Evolutionary conservation across 805 yeast genomes (phyloP).

Genomic region (Kodamaea kaohsiungensis): DNA sequence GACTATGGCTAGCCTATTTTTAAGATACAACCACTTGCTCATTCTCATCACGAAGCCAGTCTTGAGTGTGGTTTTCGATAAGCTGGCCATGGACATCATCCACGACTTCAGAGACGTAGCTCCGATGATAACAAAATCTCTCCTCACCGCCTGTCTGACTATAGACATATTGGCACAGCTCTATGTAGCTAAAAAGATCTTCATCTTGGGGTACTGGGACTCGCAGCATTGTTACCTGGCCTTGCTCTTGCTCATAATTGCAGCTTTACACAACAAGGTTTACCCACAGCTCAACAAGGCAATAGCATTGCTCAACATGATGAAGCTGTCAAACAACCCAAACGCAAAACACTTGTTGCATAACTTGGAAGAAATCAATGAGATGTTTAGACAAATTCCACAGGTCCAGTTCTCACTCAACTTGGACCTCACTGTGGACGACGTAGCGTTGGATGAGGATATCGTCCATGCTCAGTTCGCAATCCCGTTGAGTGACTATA

Average conservation of each 20-base stretch:
- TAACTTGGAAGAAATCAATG: slow-evolving; percentile 29
- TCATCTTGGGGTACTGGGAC: slow-evolving; percentile 42
- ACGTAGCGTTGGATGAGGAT: background rate
- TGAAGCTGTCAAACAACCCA: slow-evolving; percentile 37
- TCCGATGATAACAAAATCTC: slow-evolving; percentile 28
- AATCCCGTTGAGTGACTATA: slow-evolving; percentile 10
- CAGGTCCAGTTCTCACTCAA: slow-evolving; percentile 24
- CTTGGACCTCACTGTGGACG: slow-evolving; percentile 14
- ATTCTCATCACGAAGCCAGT: slow-evolving; percentile 36
- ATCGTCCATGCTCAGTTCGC: slow-evolving; percentile 6
- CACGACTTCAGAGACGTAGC: slow-evolving; percentile 27
- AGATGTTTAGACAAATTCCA: slow-evolving; percentile 22
- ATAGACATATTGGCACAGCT: slow-evolving; percentile 32
- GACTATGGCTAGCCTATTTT: slow-evolving; percentile 33
- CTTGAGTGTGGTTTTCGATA: slow-evolving; percentile 31
- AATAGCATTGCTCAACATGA: slow-evolving; percentile 31
- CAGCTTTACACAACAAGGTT: slow-evolving; percentile 21
- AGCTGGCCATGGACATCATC: slow-evolving; percentile 19
- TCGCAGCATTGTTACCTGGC: slow-evolving; percentile 39
- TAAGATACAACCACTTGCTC: slow-evolving; percentile 37
- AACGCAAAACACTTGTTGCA: slow-evolving; percentile 34
- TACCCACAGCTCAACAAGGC: slow-evolving; percentile 24
- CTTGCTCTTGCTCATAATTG: slow-evolving; percentile 28
- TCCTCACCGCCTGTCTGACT: slow-evolving; percentile 30
- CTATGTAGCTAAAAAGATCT: slow-evolving; percentile 28